Evolutionary conservation across 257 asterid species (phyloP).

Genomic region (Nicotiana undulata): DNA sequence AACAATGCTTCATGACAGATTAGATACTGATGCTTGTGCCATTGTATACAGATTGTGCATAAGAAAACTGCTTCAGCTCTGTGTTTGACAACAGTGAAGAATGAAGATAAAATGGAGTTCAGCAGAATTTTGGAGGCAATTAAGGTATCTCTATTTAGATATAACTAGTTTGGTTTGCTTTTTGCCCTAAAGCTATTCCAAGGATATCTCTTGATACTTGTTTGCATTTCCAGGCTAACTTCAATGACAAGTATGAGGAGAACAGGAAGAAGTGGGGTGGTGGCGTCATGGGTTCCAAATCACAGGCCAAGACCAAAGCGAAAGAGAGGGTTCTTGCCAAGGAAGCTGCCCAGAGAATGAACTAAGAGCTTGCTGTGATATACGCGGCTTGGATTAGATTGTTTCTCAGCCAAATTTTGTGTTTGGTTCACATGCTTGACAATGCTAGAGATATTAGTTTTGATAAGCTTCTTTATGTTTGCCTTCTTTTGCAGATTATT

Average conservation of each 20-base stretch:
- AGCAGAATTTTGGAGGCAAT: constrained; percentile 36
- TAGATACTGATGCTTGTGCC: background rate
- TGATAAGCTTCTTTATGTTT: background rate
- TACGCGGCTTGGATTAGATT: background rate
- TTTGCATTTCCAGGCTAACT: constrained; percentile 30
- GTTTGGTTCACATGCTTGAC: background rate
- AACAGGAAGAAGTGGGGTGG: constrained; percentile 43
- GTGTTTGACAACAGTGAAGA: constrained; percentile 40
- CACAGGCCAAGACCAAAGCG: constrained; percentile 42
- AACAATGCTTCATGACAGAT: background rate
- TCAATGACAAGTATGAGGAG: constrained; percentile 40
- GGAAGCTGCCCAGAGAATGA: constrained; percentile 36
- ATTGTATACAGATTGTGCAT: constrained; percentile 23
- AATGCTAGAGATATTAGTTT: background rate
- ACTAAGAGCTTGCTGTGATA: constrained; percentile 3
- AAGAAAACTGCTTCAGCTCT: constrained; percentile 37
- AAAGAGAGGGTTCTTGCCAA: constrained; percentile 37
- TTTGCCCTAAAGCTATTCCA: background rate
- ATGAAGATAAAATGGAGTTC: constrained; percentile 40
- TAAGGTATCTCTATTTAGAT: constrained; percentile 17
- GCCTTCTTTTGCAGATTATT: background rate
- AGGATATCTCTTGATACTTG: background rate
- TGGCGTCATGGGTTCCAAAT: constrained; percentile 41
- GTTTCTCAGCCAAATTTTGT: background rate
- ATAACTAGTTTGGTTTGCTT: background rate